Evolutionary conservation across 2,329 filamentous ascomycete genomes (phyloP).

Genomic region (Trichoderma atrobrunneum): DNA sequence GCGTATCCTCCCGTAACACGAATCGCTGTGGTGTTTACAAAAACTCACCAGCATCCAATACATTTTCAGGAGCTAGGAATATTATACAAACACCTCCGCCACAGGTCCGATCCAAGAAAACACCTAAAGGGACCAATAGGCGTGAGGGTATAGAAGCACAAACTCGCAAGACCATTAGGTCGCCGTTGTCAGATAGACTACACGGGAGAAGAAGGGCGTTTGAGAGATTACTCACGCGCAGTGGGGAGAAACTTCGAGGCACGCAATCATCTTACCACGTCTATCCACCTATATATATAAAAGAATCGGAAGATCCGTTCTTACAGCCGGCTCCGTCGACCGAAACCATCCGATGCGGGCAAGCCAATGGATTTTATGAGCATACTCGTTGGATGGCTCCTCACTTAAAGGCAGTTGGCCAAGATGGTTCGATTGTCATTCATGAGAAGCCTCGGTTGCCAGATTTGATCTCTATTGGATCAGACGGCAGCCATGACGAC

Average conservation of each 20-base stretch:
- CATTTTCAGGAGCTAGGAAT: neutral
- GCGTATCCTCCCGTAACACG: constrained; percentile 22
- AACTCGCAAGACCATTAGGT: neutral
- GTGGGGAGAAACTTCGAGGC: neutral
- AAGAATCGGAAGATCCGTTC: neutral
- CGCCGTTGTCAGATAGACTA: neutral
- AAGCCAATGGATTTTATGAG: neutral
- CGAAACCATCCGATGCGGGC: neutral
- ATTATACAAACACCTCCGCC: neutral
- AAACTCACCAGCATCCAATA: neutral
- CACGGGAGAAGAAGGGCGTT: neutral
- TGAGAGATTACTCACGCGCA: neutral
- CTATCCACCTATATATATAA: neutral
- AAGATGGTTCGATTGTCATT: neutral
- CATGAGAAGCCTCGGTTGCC: neutral
- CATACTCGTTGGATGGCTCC: neutral
- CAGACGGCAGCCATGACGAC: neutral
- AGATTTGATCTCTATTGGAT: neutral
- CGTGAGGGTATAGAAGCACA: neutral
- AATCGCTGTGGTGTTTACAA: neutral
- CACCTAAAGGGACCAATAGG: neutral
- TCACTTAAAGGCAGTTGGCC: neutral
- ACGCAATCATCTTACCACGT: neutral
- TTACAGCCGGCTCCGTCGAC: neutral
- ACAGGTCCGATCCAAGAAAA: neutral